phyloP scores from a whole-genome alignment of 163 green algal species.

The Scenedesmus sp. region DNA sequence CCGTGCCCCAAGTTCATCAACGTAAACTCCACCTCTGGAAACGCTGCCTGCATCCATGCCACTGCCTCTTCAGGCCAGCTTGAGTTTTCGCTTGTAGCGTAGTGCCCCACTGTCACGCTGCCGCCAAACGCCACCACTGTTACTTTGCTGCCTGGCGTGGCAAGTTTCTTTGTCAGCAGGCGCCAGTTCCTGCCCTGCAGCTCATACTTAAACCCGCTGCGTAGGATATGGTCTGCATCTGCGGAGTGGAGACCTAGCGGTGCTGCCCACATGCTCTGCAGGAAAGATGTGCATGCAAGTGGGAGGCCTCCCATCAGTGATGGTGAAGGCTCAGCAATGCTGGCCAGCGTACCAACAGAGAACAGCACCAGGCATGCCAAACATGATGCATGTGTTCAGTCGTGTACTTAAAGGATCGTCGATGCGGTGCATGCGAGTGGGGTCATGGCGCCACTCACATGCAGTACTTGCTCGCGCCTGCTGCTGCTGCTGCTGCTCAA shows the following conservation, averaged over 20 bases:
- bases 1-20: background rate
- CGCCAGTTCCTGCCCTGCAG: constrained; percentile 1
- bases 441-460: background rate
- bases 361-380: background rate
- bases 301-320: background rate
- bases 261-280: background rate
- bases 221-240: background rate
- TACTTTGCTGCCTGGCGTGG: background rate
- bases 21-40: background rate
- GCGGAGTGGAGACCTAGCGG: background rate
- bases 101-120: background rate
- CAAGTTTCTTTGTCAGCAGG: background rate
- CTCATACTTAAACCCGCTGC: background rate
- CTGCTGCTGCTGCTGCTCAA: constrained; percentile 3
- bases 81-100: background rate
- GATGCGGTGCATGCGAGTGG: too few relatives aligned
- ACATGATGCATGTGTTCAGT: background rate
- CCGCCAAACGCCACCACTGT: background rate
- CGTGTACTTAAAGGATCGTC: too few relatives aligned
- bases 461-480: background rate
- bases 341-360: too few relatives aligned
- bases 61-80: background rate
- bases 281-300: background rate
- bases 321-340: background rate
- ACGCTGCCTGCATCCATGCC: background rate